Evolutionary conservation across 2,329 filamentous ascomycete genomes (phyloP), one percentile per base, ranked within the genome.

Genomic region (Claviceps sp.): DNA sequence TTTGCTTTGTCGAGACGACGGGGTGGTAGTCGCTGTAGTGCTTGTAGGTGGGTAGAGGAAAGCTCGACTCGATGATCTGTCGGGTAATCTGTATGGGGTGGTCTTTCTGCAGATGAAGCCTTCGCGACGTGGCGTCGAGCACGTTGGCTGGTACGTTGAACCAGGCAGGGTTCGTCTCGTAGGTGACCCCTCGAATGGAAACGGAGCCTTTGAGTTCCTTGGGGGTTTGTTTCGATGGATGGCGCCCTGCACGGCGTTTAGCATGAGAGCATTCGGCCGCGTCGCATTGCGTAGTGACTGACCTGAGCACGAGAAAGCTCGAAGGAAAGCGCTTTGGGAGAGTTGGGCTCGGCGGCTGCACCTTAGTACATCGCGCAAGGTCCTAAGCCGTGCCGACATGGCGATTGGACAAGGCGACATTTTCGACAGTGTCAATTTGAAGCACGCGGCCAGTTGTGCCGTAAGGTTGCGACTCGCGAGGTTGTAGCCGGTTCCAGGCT

Each of bases 31-130:
- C 74, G 62, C 88, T 89, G 73, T 96, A 81, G 61, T 86, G 82
- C 54, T 79, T 81, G 71, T 83, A 96, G 9, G 77, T 79, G 1
- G 85, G 80, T 3, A 65, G 65, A 0, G 88, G 83, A 65, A 97
- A 98, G 56, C 85, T 83, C 51, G 87, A 89, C 71, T 97, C 87
- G 63, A 98, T 94, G 56, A 98, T 84, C 61, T 89, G 81, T 41
- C 93, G 83, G 11, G 93, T 97, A 61, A 97, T 95, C 59, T 80
- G 81, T 38, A 98, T 76, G 24, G 93, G 93, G 63, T 98, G 93
- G 67, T 95, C 84, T 55, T 84, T 79, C 63, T 93, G 82, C n/a
- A 95, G 77, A 68, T 98, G 93, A n/a, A 98, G 76, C 51, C 79
- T 82, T 55, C 89, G 85, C 47, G 82, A 77, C 47, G 94, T 78